Evolutionary conservation across 2,329 filamentous ascomycete genomes (phyloP), one percentile per base, ranked within the genome.

Genomic region (Fusarium foetens): DNA sequence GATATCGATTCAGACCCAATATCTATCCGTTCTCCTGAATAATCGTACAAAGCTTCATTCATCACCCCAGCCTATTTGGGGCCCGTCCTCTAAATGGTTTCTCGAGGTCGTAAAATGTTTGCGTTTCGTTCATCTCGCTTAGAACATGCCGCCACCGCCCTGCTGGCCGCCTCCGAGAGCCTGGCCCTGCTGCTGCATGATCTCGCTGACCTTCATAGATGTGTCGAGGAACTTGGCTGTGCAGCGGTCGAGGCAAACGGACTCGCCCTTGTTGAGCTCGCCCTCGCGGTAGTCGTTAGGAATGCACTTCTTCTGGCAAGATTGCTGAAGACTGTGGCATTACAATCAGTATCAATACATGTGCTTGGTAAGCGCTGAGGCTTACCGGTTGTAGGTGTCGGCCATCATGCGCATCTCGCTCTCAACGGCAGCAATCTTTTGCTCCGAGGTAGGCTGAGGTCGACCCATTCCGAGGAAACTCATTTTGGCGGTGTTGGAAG

Each of bases 161-260:
- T 77, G 75, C 38, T 73, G 70, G 19, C 68, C 71, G 43, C 85
- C 88, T 67, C 90, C 89, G 79, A 89, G 89, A 71, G 89, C 87
- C 79, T 90, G 89, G 53, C 93, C 93, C 84, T 97, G 93, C 73
- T 92, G 90, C 85, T 98, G 94, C 91, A 98, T 94, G 85, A 97
- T 94, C 85, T 98, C 95, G 79, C 93, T 95, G 67, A 98, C 94
- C 87, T 98, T 98, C 87, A 97, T 91, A 83, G 97, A 97, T 79
- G 97, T 95, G 78, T 98, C 95, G 85, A 99, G 98, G 87, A 98
- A 99, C 87, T 99, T 99, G 80, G 93, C 89, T 65, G 97, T 93
- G 85, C 97, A 99, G 80, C 96, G 94, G 86, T 99, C 96, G 77
- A 99, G 91, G 86, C 97, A 99, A 78, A 99, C 96, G 76, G 93